phyloP scores from a whole-genome alignment of 78 protist species.

The slime mould (Dictyostelium discoideum) region dicty_2.7 NC_007088.5:2934501-2935000 shows the following conservation, averaged over 20 bases:
- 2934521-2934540: not conserved
- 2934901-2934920: not conserved
- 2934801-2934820: not conserved
- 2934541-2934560: not conserved
- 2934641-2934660: not conserved
- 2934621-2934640: not conserved
- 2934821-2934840: not conserved
- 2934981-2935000: not conserved
- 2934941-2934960: not conserved
- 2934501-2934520: not conserved
- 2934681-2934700: not conserved
- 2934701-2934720: not conserved
- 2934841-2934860: not conserved
- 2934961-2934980: not conserved
- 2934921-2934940: not conserved
- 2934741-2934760: not conserved
- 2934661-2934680: conserved; percentile 11
- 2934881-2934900: not conserved
- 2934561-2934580: not conserved
- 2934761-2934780: not conserved
- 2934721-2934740: not conserved
- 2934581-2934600: not conserved
- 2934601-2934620: not conserved
- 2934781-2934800: not conserved
- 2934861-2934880: conserved; percentile 2